phyloP scores from a whole-genome alignment of 371 early-diverging fungal species.

The Parasitella parasitica region DNA sequence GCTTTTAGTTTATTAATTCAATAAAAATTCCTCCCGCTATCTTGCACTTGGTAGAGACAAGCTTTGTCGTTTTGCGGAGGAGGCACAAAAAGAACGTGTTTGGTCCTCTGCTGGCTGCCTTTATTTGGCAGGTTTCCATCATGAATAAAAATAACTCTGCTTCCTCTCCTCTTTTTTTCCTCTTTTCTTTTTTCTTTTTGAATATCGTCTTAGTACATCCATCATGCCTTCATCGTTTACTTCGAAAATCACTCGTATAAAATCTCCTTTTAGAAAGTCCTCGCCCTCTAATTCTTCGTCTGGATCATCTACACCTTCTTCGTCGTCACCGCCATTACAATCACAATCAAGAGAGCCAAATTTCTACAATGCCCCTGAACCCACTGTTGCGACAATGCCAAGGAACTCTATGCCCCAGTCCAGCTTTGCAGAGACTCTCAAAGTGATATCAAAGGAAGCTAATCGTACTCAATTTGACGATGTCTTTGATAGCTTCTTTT shows the following conservation, averaged over 20 bases:
- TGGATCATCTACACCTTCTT: conserved; percentile 18
- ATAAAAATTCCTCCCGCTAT: neutral
- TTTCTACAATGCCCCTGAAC: neutral
- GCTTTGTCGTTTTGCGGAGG: neutral
- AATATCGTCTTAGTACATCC: neutral
- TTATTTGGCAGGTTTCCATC: conserved; percentile 38
- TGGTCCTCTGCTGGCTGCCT: conserved; percentile 17
- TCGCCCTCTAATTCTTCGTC: conserved; percentile 7
- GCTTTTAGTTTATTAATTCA: neutral
- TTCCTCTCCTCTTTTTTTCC: conserved; percentile 1
- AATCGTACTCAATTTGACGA: conserved; percentile 38
- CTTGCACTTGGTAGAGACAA: no score
- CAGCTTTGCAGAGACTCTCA: conserved; percentile 42
- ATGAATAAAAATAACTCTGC: neutral
- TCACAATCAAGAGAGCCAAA: neutral
- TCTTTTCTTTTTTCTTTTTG: neutral
- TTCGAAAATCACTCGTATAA: conserved; percentile 35
- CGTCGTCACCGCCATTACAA: neutral
- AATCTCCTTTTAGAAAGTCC: conserved; percentile 23
- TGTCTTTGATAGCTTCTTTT: conserved; percentile 46
- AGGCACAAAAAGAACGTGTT: conserved; percentile 29
- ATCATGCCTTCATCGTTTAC: conserved; percentile 31
- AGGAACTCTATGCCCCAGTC: conserved; percentile 2
- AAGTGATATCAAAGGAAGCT: conserved; percentile 40
- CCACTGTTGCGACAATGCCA: conserved; percentile 3